phyloP scores from a whole-genome alignment of 1,284 basidiomycete genomes.

The Coniophora puteana region DNA sequence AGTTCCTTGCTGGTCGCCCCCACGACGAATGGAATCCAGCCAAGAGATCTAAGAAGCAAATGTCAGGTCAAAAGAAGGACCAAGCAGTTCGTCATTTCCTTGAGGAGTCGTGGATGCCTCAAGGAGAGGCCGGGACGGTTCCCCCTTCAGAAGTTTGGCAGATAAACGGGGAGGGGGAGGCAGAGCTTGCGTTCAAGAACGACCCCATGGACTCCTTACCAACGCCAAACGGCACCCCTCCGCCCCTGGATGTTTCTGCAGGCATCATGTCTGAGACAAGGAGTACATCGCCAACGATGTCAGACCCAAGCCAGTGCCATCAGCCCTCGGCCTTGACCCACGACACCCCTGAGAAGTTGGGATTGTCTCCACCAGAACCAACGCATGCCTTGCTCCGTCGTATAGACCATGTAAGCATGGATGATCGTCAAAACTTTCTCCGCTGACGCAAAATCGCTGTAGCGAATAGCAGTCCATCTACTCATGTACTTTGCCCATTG shows the following conservation, averaged over 20 bases:
- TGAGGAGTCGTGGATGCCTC: slow-evolving; percentile 32
- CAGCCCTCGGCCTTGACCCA: not conserved
- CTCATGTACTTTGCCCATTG: slow-evolving; percentile 82
- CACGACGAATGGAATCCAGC: slow-evolving; percentile 61
- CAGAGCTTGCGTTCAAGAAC: slow-evolving; percentile 31
- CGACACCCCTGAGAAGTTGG: not conserved
- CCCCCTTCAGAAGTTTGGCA: slow-evolving; percentile 25
- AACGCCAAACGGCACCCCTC: not conserved
- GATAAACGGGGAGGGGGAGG: slow-evolving; percentile 36
- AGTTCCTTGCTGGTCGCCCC: slow-evolving; percentile 66
- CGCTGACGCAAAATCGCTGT: slow-evolving; percentile 12
- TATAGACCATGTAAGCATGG: slow-evolving; percentile 59
- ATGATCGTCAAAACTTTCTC: slow-evolving; percentile 1
- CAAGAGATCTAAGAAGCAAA: slow-evolving; percentile 38
- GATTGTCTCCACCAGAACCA: slow-evolving; percentile 41
- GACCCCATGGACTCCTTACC: slow-evolving; percentile 28
- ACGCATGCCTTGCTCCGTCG: slow-evolving; percentile 50
- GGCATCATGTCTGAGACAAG: too few species aligned
- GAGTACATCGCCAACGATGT: too few species aligned
- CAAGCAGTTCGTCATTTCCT: slow-evolving; percentile 26
- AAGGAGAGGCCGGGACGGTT: slow-evolving; percentile 6
- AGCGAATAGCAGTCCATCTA: slow-evolving; percentile 71
- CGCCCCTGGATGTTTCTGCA: not conserved
- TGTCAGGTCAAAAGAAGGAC: slow-evolving; percentile 23
- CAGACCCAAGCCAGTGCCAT: not conserved